Percentiles rank a stretch among this genome's conserved stretches.
phyloP scores from a whole-genome alignment of 2,329 filamentous ascomycete genomes.

The Xylariomycetidae sp. region DNA sequence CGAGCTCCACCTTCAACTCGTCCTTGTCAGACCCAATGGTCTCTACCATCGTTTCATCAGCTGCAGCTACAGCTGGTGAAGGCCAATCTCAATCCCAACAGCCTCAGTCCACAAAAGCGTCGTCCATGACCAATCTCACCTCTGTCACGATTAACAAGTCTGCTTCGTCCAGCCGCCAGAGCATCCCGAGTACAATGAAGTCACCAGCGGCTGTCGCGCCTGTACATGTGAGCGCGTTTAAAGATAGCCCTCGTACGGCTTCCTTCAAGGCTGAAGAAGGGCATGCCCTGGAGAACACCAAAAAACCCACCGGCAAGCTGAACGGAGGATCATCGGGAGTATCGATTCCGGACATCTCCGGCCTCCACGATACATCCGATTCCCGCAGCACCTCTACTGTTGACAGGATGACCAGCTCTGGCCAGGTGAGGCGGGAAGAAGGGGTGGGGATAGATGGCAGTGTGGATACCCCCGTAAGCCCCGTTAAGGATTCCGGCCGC shows the following conservation, averaged over 20 bases:
- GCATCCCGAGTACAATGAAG: constrained; percentile 30
- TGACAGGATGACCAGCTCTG: constrained; percentile 24
- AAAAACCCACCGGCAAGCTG: constrained; percentile 38
- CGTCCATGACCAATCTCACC: constrained; percentile 43
- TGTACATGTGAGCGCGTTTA: constrained; percentile 43
- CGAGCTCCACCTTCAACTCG: constrained; percentile 30
- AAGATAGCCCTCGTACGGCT: constrained; percentile 39
- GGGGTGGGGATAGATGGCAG: constrained; percentile 40
- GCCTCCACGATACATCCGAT: constrained; percentile 37
- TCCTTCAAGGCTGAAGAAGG: constrained; percentile 39
- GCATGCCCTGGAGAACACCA: constrained; percentile 30
- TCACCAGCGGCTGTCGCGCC: constrained; percentile 41
- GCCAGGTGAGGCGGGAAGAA: constrained; percentile 36
- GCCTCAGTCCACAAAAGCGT: constrained; percentile 40
- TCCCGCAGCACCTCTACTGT: constrained; percentile 21
- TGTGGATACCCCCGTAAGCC: constrained; percentile 39
- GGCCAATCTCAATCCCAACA: constrained; percentile 36
- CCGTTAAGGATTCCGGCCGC: constrained; percentile 29
- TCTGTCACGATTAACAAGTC: constrained; percentile 34
- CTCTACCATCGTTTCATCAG: constrained; percentile 33
- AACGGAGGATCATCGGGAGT: constrained; percentile 35
- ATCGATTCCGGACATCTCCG: constrained; percentile 30
- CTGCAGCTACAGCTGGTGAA: constrained; percentile 33
- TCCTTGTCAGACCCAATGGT: constrained; percentile 25
- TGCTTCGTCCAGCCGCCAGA: constrained; percentile 28